Evolutionary conservation across 1,284 basidiomycete genomes (phyloP).

Genomic region (Sphaerobolus stellatus): DNA sequence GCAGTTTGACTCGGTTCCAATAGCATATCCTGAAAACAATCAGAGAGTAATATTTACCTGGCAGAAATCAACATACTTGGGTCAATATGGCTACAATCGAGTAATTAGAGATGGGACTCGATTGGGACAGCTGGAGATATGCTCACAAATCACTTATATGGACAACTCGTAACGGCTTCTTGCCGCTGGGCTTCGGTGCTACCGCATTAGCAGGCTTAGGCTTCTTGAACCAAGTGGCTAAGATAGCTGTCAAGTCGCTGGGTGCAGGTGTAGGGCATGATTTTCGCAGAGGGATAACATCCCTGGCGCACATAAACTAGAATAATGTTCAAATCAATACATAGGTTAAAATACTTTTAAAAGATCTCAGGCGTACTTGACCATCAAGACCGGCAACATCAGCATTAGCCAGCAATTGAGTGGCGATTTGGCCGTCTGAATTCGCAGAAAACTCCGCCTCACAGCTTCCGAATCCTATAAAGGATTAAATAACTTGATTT

Average conservation of each 20-base stretch:
- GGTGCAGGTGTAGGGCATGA: constrained; percentile 13
- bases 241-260: constrained; percentile 6
- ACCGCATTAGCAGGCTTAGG: constrained; percentile 13
- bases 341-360: not conserved
- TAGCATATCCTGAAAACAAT: constrained; percentile 51
- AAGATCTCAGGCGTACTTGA: constrained; percentile 9
- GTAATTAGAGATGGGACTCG: not conserved
- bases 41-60: not conserved
- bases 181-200: constrained; percentile 11
- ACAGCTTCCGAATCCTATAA: constrained; percentile 13
- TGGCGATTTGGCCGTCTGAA: constrained; percentile 14
- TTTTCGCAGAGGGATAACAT: constrained; percentile 7
- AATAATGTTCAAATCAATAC: not conserved
- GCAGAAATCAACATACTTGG: constrained; percentile 1
- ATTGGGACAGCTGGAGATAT: not conserved
- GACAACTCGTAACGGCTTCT: constrained; percentile 24
- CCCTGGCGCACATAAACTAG: constrained; percentile 7
- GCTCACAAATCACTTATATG: constrained; percentile 31
- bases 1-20: constrained; percentile 73
- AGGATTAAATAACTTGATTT: not conserved
- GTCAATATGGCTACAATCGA: constrained; percentile 7
- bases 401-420: constrained; percentile 16
- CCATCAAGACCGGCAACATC: constrained; percentile 16
- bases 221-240: constrained; percentile 12
- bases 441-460: constrained; percentile 11